These are phyloP conservation scores for Coriaria nepalensis DNA, from an alignment of 306 rosid species.

Conservation along the genomic window DNA sequence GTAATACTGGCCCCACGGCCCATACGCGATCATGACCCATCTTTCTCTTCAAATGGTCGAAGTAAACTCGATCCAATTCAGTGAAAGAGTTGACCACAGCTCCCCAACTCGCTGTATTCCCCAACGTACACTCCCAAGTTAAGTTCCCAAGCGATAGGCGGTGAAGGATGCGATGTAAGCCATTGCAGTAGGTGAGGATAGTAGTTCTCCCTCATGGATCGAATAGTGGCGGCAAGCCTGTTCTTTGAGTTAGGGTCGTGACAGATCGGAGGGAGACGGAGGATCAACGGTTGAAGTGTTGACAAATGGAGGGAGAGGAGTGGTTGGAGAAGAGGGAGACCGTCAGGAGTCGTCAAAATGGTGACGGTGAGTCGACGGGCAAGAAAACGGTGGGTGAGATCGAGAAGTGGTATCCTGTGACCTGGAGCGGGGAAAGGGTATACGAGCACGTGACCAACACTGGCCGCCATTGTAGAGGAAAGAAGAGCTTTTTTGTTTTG, in stretches of 20 bases:
- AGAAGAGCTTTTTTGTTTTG: too few relatives aligned
- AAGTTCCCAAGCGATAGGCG: conserved; percentile 23
- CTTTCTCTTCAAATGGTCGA: background rate
- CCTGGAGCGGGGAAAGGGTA: conserved; percentile 79
- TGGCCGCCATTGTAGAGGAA: too few relatives aligned
- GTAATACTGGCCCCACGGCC: conserved; percentile 7
- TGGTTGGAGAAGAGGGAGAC: conserved; percentile 23
- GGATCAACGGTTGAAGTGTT: conserved; percentile 27
- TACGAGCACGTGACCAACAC: conserved; percentile 36
- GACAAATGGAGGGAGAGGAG: conserved; percentile 46
- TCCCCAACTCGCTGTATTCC: conserved; percentile 2
- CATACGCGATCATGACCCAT: background rate
- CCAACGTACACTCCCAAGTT: background rate
- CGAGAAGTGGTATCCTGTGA: conserved; percentile 48
- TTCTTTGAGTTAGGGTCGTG: conserved; percentile 22
- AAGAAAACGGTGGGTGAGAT: conserved; percentile 40
- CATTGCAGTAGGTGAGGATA: too few relatives aligned
- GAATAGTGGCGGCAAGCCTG: conserved; percentile 31
- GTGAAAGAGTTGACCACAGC: conserved; percentile 3
- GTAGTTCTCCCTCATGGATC: too few relatives aligned
- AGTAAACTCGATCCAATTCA: background rate
- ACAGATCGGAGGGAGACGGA: conserved; percentile 26
- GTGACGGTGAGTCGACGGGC: conserved; percentile 28
- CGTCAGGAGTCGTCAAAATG: conserved; percentile 47
- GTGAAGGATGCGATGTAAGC: conserved; percentile 36